These are phyloP conservation scores for Botrytis squamosa DNA, from an alignment of 2,329 filamentous ascomycete genomes.

Conservation along the genomic window DNA sequence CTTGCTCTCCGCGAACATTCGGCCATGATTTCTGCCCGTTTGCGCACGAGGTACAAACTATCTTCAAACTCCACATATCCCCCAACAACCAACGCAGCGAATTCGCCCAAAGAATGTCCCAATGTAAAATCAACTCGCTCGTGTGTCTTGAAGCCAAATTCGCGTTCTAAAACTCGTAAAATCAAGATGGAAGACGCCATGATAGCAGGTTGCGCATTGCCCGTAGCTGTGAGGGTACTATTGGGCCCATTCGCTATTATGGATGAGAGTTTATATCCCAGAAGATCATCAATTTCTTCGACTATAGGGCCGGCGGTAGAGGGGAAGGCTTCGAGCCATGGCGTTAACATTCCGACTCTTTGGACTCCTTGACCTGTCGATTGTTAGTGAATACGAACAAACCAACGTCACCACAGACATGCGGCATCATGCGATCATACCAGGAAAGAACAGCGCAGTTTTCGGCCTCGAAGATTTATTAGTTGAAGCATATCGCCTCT, in stretches of 20 bases:
- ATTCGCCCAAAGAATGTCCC: slow-evolving; percentile 90
- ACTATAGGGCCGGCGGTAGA: slow-evolving; percentile 71
- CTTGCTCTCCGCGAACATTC: slow-evolving; percentile 67
- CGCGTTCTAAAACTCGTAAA: slow-evolving; percentile 78
- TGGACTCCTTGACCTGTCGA: slow-evolving; percentile 78
- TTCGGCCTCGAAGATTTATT: slow-evolving; percentile 31
- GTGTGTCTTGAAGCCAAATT: slow-evolving; percentile 73
- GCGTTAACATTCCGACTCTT: slow-evolving; percentile 79
- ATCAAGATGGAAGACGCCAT: slow-evolving; percentile 94
- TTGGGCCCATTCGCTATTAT: slow-evolving; percentile 81
- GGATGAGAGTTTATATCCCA: slow-evolving; percentile 71
- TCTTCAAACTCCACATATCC: slow-evolving; percentile 77
- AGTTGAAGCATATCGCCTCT: slow-evolving; percentile 8
- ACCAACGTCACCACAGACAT: neutral
- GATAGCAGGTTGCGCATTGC: slow-evolving; percentile 90
- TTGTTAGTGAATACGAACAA: slow-evolving; percentile 3
- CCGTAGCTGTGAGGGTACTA: slow-evolving; percentile 72
- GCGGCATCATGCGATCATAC: slow-evolving; percentile 30
- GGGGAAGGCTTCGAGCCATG: slow-evolving; percentile 87
- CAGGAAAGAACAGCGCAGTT: slow-evolving; percentile 43
- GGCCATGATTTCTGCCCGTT: slow-evolving; percentile 80
- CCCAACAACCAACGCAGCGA: slow-evolving; percentile 82
- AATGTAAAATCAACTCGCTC: slow-evolving; percentile 78
- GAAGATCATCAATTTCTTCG: slow-evolving; percentile 78
- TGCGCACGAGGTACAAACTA: slow-evolving; percentile 72